Percentiles rank a stretch among this genome's conserved stretches.
Conservation (phyloP, 257 asterid genomes). For the Agastache rugosa region DNA sequence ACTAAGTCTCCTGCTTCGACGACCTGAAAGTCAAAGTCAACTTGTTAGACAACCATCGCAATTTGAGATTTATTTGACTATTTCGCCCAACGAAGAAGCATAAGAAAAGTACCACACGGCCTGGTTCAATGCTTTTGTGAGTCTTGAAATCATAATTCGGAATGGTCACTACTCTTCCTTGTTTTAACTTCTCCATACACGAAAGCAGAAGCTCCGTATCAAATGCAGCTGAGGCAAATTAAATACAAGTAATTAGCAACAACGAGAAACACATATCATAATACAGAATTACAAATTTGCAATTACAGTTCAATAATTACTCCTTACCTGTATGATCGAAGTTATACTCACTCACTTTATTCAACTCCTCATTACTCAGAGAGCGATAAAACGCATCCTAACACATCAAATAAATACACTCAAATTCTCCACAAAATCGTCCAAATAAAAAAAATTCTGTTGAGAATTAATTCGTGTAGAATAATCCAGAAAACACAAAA, state of each 20-base stretch:
- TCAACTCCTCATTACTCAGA: conserved; percentile 60
- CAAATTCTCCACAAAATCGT: not conserved
- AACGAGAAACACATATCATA: conserved; percentile 7
- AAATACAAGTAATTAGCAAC: not conserved
- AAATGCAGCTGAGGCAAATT: conserved; percentile 79
- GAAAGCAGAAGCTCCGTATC: conserved; percentile 83
- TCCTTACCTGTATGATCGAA: conserved; percentile 91
- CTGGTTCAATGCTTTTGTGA: conserved; percentile 70
- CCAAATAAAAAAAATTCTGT: too few species aligned
- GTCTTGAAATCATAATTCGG: conserved; percentile 82
- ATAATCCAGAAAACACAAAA: not conserved
- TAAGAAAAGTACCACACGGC: conserved; percentile 58
- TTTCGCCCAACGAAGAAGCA: not conserved
- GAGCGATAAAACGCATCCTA: conserved; percentile 92
- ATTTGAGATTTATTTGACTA: too few species aligned
- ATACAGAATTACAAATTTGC: not conserved
- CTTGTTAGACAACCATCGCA: too few species aligned
- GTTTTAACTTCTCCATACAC: conserved; percentile 65
- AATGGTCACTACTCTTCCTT: conserved; percentile 61
- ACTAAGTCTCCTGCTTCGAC: too few species aligned
- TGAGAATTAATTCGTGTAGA: not conserved
- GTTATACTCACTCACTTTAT: conserved; percentile 70
- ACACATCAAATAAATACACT: conserved; percentile 15
- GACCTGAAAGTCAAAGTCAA: too few species aligned
- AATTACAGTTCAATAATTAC: not conserved